phyloP scores from a whole-genome alignment of 176 grass and related monocot species.

The Triticum timopheevii region DNA sequence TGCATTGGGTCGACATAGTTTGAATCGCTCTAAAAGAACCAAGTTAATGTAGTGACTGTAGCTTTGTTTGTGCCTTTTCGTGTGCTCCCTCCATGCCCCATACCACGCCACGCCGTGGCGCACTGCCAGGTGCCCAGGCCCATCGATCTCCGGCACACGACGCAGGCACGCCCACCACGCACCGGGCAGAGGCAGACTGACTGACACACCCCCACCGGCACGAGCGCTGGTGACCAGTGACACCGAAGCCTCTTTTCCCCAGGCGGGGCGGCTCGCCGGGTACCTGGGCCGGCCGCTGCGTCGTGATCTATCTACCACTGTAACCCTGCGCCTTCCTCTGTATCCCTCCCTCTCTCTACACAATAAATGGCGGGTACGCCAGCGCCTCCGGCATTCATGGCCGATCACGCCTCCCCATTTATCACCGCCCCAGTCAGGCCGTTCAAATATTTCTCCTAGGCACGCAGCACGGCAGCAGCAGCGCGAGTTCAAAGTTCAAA shows the following conservation, averaged over 20 bases:
- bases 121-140: slow-evolving; percentile 5
- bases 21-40: not conserved
- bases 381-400: slow-evolving; percentile 36
- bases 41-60: slow-evolving; percentile 3
- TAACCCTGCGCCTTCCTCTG: not conserved
- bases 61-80: not conserved
- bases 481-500: slow-evolving; percentile 33
- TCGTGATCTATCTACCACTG: not conserved
- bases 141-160: slow-evolving; percentile 3
- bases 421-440: slow-evolving; percentile 9
- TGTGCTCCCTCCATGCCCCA: not conserved
- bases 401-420: slow-evolving; percentile 42
- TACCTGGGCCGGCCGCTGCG: slow-evolving; percentile 14
- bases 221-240: slow-evolving; percentile 4
- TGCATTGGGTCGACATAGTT: no score
- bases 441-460: not conserved
- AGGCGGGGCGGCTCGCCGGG: slow-evolving; percentile 7
- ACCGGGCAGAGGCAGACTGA: not conserved
- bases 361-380: not conserved
- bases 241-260: slow-evolving; percentile 23
- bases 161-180: slow-evolving; percentile 38
- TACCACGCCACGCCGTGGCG: slow-evolving; percentile 2
- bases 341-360: not conserved
- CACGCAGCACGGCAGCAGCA: not conserved
- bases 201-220: slow-evolving; percentile 33